Base-by-base conservation (phyloP, 164 flowering plant genomes). In the grape (Vitis vinifera) region DNA sequence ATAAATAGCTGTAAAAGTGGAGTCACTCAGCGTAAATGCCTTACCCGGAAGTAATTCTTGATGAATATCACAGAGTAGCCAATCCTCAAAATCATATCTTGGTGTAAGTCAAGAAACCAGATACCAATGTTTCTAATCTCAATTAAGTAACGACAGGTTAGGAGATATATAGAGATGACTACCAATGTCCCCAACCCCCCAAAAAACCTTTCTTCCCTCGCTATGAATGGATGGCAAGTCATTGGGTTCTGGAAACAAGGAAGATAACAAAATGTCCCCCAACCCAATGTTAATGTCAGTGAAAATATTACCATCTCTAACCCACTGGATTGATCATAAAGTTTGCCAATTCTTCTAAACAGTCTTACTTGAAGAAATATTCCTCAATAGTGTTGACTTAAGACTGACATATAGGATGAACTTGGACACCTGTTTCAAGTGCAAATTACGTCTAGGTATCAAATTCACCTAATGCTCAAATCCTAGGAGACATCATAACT, bases 51-150 rank as follows among this genome's bases (percentile, higher is more conserved):
- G 77, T 85, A 91, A 17, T 68, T 75, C 80, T 81, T 87, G 82
- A 95, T 93, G 83, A 95, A 93, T 59, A 87, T 59, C 37, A 87
- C 84, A 23, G 97, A 95, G 71, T 95, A 93, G 29, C 72, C 70
- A 51, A 95, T 93, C 81, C 98, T 87, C 72, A 91, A 69, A 65
- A 82, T 63, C 99, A 93, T 93, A 83, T 93, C 98, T 93, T 72
- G 37, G 62, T 10, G 51, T 52, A 16, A 70, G 86, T 88, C 71
- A 88, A 86, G 91, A 76, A 82, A 80, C 12, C 58, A 72, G 14
- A 31, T 23, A 51, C 1, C 4, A 49, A 23, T 59, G 37, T 50
- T 6, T 49, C 29, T 23, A 50, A 11, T 50, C 57, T 63, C 11
- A 69, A 51, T 3, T 37, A 37, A 37, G 44, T 3, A 37, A 3